phyloP scores from a whole-genome alignment of 2,329 filamentous ascomycete genomes.

The Aspergillus vadensis region DNA sequence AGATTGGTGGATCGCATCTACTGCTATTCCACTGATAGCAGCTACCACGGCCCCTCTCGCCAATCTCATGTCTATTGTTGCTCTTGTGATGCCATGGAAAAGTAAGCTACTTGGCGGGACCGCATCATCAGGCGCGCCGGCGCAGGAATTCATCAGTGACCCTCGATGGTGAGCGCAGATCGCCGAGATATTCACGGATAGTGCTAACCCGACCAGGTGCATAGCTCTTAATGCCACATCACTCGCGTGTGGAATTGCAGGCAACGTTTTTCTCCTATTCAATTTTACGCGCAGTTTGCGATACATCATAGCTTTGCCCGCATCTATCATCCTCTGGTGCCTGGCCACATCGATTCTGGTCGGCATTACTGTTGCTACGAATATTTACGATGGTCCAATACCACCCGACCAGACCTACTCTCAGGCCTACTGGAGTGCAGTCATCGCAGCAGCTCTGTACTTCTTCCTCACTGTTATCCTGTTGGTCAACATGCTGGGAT shows the following conservation, averaged over 20 bases:
- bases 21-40: constrained; percentile 71
- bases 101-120: constrained; percentile 48
- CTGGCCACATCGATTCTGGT: constrained; percentile 65
- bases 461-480: constrained; percentile 76
- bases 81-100: constrained; percentile 79
- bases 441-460: constrained; percentile 78
- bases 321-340: constrained; percentile 81
- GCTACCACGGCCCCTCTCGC: constrained; percentile 84
- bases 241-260: constrained; percentile 71
- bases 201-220: constrained; percentile 54
- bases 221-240: constrained; percentile 76
- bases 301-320: constrained; percentile 78
- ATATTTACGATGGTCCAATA: constrained; percentile 59
- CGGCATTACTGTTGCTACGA: constrained; percentile 66
- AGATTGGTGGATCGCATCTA: constrained; percentile 55
- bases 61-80: constrained; percentile 83
- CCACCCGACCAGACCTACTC: constrained; percentile 61
- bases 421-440: constrained; percentile 83
- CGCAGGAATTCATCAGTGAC: constrained; percentile 63
- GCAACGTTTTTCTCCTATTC: constrained; percentile 79
- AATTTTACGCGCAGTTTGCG: constrained; percentile 82
- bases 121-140: constrained; percentile 50
- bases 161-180: constrained; percentile 64
- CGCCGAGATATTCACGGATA: neutral
- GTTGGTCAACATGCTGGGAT: constrained; percentile 77